Evolutionary conservation across 2,329 filamentous ascomycete genomes (phyloP).

Genomic region (Ceratocystis variospora): DNA sequence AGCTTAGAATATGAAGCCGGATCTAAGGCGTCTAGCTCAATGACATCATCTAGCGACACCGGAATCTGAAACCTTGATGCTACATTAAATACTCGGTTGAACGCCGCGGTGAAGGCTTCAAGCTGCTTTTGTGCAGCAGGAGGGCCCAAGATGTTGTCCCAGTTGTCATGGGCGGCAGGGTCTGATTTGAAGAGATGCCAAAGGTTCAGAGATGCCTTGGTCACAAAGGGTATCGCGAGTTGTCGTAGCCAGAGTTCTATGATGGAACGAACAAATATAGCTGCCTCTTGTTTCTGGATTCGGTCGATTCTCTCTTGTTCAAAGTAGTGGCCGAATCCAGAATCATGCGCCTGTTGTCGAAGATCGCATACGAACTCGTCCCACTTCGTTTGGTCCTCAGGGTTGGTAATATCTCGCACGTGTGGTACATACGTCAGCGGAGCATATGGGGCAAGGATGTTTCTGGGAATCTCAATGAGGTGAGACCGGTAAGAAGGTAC

Average conservation of each 20-base stretch:
- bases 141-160: constrained; percentile 7
- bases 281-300: constrained; percentile 14
- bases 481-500: constrained; percentile 47
- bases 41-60: constrained; percentile 38
- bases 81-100: constrained; percentile 40
- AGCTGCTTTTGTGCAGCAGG: neutral
- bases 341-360: constrained; percentile 13
- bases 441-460: constrained; percentile 45
- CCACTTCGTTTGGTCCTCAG: constrained; percentile 29
- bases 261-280: constrained; percentile 10
- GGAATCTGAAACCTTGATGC: constrained; percentile 26
- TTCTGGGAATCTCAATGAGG: constrained; percentile 45
- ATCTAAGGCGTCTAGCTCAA: constrained; percentile 26
- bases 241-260: constrained; percentile 41
- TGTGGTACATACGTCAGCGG: constrained; percentile 48
- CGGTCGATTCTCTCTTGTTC: constrained; percentile 14
- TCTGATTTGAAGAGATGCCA: constrained; percentile 10
- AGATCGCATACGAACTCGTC: constrained; percentile 14
- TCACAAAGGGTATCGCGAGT: constrained; percentile 28
- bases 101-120: constrained; percentile 38
- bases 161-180: constrained; percentile 1
- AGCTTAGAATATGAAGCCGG: constrained; percentile 5
- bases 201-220: constrained; percentile 5
- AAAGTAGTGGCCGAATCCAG: constrained; percentile 15
- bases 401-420: constrained; percentile 41